Evolutionary conservation across 805 yeast genomes (phyloP), one percentile per base, ranked within the genome.

Genomic region (Lipomyces mesembrius): DNA sequence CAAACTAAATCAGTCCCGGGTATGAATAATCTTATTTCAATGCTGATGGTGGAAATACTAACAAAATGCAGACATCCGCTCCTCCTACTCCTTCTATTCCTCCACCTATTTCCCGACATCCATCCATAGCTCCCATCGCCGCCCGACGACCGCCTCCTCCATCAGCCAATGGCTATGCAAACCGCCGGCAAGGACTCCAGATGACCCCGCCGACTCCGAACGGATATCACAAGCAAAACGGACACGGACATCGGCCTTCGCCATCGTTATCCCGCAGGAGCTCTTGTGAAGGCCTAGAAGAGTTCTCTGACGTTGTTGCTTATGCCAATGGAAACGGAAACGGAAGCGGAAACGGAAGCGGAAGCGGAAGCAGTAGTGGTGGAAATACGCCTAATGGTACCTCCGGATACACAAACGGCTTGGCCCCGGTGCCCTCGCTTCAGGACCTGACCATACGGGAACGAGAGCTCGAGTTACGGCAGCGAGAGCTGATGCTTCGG

Each of bases 221-320:
- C 39, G 61, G 56, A 35, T 37, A 35, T 54, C 34, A 53, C 43
- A n/a, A 29, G 55, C 51, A 52, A 22, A 60, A 60, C 52, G 62
- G 67, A 17, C n/a, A 55, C 34, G 54, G 34, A 17, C 56, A 14
- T 22, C 35, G 46, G 58, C n/a, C 59, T 43, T 29, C 57, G 54
- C 3, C 32, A 8, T 37, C 68, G 8, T 43, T 59, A 17, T 65
- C 68, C 32, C 63, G 63, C 27, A 39, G 59, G n/a, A 53, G 53
- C 20, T 64, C 68, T 5, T 11, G 51, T 12, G 67, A 66, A n/a
- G 61, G 58, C 7, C 56, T 68, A 8, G 71, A 68, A 39, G 71
- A 68, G 56, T 68, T 68, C 39, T 61, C 71, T 27, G 70, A 66
- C 37, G 63, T 66, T 12, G 66, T 68, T 32, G 64, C 67, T 20